Evolutionary conservation across 371 early-diverging fungal species (phyloP).

Genomic region (Mucor velutinosus): DNA sequence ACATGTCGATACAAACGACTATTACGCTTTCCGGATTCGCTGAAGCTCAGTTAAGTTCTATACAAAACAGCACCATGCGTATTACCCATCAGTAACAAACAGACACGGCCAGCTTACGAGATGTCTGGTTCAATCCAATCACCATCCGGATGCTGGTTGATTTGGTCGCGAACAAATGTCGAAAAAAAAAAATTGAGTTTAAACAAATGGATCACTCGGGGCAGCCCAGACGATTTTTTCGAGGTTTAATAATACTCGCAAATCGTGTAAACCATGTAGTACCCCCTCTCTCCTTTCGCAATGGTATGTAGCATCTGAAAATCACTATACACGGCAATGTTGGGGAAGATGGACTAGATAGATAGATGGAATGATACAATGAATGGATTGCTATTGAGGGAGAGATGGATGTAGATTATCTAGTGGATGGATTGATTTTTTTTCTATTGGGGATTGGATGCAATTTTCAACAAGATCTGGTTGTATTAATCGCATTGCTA

Average conservation of each 20-base stretch:
- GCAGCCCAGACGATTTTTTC: not conserved
- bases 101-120: too few species aligned
- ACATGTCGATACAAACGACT: too few species aligned
- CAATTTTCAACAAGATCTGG: not conserved
- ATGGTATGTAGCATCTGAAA: conserved; percentile 7
- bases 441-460: not conserved
- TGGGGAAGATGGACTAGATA: not conserved
- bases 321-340: not conserved
- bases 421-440: conserved; percentile 1
- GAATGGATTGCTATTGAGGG: not conserved
- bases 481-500: not conserved
- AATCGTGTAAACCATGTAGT: conserved; percentile 6
- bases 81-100: too few species aligned
- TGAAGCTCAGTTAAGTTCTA: too few species aligned
- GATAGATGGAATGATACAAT: conserved; percentile 26
- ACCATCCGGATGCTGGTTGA: too few species aligned
- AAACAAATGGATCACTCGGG: not conserved
- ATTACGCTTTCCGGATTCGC: too few species aligned
- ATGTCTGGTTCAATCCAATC: too few species aligned
- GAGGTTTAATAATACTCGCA: conserved; percentile 3
- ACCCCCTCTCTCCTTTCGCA: conserved; percentile 20
- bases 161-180: too few species aligned
- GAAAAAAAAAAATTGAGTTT: not conserved
- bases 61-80: too few species aligned
- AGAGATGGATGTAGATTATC: not conserved